These are phyloP conservation scores for Smithsoniella earleae DNA, from an alignment of 163 green algal species.

Conservation along the genomic window DNA sequence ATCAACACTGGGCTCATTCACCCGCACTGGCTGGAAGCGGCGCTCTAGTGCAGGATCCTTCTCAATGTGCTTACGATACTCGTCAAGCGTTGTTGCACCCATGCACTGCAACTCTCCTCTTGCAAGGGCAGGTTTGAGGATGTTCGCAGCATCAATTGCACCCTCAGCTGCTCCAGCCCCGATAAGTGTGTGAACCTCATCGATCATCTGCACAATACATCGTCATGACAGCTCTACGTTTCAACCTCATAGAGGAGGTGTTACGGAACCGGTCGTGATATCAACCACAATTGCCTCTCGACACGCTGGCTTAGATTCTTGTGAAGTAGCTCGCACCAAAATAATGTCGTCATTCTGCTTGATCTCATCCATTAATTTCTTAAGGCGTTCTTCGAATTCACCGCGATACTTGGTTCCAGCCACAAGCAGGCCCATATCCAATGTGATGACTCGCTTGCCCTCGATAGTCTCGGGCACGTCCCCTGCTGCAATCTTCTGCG, in stretches of 20 bases:
- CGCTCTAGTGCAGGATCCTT: slow-evolving; percentile 97
- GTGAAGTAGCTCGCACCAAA: slow-evolving; percentile 51
- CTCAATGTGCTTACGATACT: slow-evolving; percentile 99
- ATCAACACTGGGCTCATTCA: slow-evolving; percentile 90
- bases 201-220: slow-evolving; percentile 63
- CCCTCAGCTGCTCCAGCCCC: slow-evolving; percentile 89
- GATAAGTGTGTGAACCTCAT: slow-evolving; percentile 95
- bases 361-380: slow-evolving; percentile 99
- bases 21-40: slow-evolving; percentile 83
- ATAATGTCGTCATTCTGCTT: slow-evolving; percentile 98
- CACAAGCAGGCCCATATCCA: slow-evolving; percentile 99
- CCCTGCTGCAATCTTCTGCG: slow-evolving; percentile 80
- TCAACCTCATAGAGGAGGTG: no score
- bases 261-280: no score
- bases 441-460: slow-evolving; percentile 91
- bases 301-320: background rate
- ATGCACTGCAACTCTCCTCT: slow-evolving; percentile 99
- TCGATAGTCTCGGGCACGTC: slow-evolving; percentile 97
- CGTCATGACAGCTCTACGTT: no score
- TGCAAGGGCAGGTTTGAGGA: slow-evolving; percentile 98
- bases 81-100: slow-evolving; percentile 95
- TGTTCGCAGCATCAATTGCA: slow-evolving; percentile 97
- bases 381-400: slow-evolving; percentile 99
- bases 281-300: no score
- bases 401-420: slow-evolving; percentile 98